These are phyloP conservation scores for Alternaria burnsii DNA, from an alignment of 2,329 filamentous ascomycete genomes.

Conservation along the genomic window DNA sequence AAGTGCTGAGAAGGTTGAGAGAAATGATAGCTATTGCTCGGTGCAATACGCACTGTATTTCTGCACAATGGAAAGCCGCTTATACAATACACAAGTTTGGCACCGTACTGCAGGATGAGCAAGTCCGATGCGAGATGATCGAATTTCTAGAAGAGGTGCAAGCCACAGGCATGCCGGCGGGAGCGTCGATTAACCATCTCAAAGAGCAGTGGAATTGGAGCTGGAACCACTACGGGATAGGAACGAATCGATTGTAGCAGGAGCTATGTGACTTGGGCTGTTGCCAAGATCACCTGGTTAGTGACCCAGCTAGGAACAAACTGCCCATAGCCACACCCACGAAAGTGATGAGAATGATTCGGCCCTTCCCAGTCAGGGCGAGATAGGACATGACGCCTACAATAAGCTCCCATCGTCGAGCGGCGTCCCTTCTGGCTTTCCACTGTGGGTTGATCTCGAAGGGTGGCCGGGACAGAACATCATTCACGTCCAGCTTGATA, in stretches of 20 bases:
- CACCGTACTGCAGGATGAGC: constrained; percentile 10
- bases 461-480: constrained; percentile 59
- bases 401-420: constrained; percentile 66
- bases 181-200: constrained; percentile 18
- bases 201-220: constrained; percentile 23
- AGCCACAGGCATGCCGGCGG: constrained; percentile 24
- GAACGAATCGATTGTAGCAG: constrained; percentile 1
- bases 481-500: constrained; percentile 38
- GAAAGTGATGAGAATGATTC: constrained; percentile 49
- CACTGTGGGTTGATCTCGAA: constrained; percentile 67
- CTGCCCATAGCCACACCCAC: constrained; percentile 37
- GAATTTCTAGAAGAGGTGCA: constrained; percentile 31
- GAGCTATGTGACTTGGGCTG: background rate
- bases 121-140: constrained; percentile 24
- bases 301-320: constrained; percentile 35
- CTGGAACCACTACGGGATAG: background rate
- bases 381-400: constrained; percentile 68
- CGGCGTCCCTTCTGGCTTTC: constrained; percentile 61
- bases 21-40: constrained; percentile 28
- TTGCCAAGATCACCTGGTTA: constrained; percentile 22
- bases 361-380: constrained; percentile 57
- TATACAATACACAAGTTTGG: constrained; percentile 26
- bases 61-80: constrained; percentile 19
- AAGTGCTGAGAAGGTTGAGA: constrained; percentile 18
- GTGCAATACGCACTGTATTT: constrained; percentile 23